phyloP scores from a whole-genome alignment of 176 grass and related monocot species.

The Pontederia crassipes region DNA sequence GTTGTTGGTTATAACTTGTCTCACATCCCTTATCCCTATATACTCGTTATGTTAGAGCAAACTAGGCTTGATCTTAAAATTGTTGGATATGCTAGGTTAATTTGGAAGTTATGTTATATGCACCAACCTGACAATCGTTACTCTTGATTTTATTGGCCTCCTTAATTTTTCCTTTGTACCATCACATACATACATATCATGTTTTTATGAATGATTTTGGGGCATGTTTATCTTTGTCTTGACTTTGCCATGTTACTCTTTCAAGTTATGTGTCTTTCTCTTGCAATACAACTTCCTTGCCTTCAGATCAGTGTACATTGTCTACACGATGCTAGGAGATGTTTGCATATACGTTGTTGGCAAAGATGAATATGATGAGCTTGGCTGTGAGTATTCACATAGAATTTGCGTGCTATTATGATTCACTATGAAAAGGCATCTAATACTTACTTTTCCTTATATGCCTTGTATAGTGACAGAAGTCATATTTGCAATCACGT shows the following conservation, averaged over 20 bases:
- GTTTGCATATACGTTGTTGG: conserved; percentile 87
- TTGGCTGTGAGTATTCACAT: conserved; percentile 58
- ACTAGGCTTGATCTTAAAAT: too few relatives aligned
- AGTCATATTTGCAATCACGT: conserved; percentile 90
- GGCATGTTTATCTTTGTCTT: too few relatives aligned
- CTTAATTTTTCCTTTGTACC: too few relatives aligned
- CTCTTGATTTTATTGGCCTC: too few relatives aligned
- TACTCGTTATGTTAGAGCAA: too few relatives aligned
- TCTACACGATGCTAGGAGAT: conserved; percentile 82
- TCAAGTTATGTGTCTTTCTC: conserved; percentile 1
- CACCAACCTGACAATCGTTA: too few relatives aligned
- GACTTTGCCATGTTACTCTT: neutral
- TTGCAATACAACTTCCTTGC: neutral
- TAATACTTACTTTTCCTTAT: neutral
- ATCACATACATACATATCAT: too few relatives aligned
- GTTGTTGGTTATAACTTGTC: too few relatives aligned
- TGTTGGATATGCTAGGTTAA: too few relatives aligned
- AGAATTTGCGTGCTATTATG: neutral
- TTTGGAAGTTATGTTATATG: too few relatives aligned
- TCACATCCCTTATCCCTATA: too few relatives aligned
- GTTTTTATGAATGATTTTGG: too few relatives aligned
- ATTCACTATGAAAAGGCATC: neutral
- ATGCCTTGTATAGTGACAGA: conserved; percentile 51
- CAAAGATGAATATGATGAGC: conserved; percentile 98
- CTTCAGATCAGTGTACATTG: conserved; percentile 80